Base-by-base conservation (phyloP, 2,329 filamentous ascomycete species). In the Pseudogymnoascus sp. region DNA sequence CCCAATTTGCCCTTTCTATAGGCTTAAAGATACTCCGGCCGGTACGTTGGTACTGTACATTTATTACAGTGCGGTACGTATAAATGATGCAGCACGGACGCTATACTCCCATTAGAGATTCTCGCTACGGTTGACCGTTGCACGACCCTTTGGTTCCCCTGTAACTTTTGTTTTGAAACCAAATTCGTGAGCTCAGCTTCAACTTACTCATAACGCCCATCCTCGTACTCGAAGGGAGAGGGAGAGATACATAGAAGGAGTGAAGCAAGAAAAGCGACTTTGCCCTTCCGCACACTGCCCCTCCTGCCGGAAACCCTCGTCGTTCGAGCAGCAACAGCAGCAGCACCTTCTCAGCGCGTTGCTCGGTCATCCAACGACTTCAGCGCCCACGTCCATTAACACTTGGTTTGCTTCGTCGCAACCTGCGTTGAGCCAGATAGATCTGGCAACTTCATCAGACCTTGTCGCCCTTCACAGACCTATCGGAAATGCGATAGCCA, bases 401-500 rank as follows among this genome's bases (percentile, higher is more conserved):
- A 31, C 47, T 33, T 57, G 26, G 47, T 57, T 33, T n/a, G 47
- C 47, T 57, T 33, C 47, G 47, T 57, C 47, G 47, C 47, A 31
- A n/a, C 47, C n/a, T 57, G 47, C 47, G 26, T 57, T 57, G n/a
- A 57, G 47, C 47, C 47, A 57, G 47, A 57, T 57, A 4, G 47
- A 57, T 33, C 47, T 57, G 47, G 47, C 47, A 26, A 57, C 47
- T 19, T 19, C n/a, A 10, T 19, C 26, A 13, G 26, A 57, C 47
- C 47, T 33, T 13, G 47, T 57, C 47, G 47, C 31, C 47, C 26
- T 57, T 17, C 47, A 57, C 7, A 57, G 47, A 40, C 28, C 59
- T 10, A 23, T 62, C 31, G 63, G 63, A 62, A 17, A 64, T 64
- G 63, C 62, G 63, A 57, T 64, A 64, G 60, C 60, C 38, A 44